Percentiles rank a stretch among this genome's conserved stretches.
Evolutionary conservation across 352 stramenopile genomes (phyloP).

Genomic region (Pythium rishiriense): DNA sequence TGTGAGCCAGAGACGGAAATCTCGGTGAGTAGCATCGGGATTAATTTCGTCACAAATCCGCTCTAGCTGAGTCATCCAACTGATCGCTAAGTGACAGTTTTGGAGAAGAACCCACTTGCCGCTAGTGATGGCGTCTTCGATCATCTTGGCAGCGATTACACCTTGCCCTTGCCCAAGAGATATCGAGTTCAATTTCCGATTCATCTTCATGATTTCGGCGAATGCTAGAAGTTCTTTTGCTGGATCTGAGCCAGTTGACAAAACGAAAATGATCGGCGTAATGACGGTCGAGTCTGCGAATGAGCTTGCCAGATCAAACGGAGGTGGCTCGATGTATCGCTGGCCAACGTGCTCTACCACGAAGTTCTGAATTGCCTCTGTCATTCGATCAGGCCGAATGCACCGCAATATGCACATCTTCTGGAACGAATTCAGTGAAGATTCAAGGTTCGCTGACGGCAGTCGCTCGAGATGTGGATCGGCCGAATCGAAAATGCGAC

Average conservation of each 20-base stretch:
- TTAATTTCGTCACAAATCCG: conserved; percentile 90
- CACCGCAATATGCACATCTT: conserved; percentile 62
- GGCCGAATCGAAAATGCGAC: conserved; percentile 46
- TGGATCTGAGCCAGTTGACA: conserved; percentile 88
- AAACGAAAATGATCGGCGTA: conserved; percentile 91
- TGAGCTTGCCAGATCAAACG: conserved; percentile 81
- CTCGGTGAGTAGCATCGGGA: conserved; percentile 83
- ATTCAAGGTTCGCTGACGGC: conserved; percentile 33
- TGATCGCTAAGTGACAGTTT: conserved; percentile 92
- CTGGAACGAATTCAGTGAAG: conserved; percentile 39
- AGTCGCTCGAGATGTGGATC: conserved; percentile 45
- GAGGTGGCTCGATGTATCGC: conserved; percentile 82
- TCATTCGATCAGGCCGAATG: conserved; percentile 64
- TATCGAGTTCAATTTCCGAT: conserved; percentile 83
- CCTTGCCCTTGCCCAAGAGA: conserved; percentile 91
- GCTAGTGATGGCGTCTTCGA: conserved; percentile 82
- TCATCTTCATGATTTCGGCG: conserved; percentile 84
- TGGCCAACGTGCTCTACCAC: conserved; percentile 79
- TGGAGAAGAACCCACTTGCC: conserved; percentile 92
- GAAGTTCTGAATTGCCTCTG: conserved; percentile 78
- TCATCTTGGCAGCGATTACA: conserved; percentile 84
- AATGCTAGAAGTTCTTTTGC: conserved; percentile 89
- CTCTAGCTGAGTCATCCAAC: conserved; percentile 92
- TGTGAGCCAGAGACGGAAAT: conserved; percentile 94
- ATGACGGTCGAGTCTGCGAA: conserved; percentile 82